These are phyloP conservation scores for Fomes fomentarius DNA, from an alignment of 1,284 basidiomycete genomes.

Conservation along the genomic window DNA sequence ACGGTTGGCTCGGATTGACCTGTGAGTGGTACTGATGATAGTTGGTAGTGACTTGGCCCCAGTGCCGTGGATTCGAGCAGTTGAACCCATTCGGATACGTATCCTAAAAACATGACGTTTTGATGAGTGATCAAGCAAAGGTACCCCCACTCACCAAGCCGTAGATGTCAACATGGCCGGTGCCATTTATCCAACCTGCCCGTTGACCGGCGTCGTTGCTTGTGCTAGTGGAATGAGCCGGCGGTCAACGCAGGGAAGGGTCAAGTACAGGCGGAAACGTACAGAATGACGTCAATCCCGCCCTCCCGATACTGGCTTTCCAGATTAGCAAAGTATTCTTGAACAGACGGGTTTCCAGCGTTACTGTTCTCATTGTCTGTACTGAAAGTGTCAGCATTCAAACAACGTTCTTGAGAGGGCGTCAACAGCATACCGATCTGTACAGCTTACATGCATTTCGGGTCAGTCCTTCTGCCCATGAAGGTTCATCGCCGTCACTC, in stretches of 20 bases:
- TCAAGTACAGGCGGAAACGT: constrained; percentile 4
- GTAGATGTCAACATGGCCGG: constrained; percentile 57
- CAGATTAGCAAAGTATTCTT: constrained; percentile 70
- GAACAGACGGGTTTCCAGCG: constrained; percentile 50
- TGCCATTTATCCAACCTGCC: constrained; percentile 72
- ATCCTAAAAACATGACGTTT: constrained; percentile 40
- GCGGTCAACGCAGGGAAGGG: too few species aligned
- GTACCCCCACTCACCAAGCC: constrained; percentile 39
- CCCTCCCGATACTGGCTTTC: constrained; percentile 57
- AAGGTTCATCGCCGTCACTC: too few species aligned
- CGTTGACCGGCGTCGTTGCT: constrained; percentile 70
- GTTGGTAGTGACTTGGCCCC: constrained; percentile 58
- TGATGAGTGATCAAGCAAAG: too few species aligned
- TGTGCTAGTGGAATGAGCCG: too few species aligned
- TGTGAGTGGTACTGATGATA: constrained; percentile 61
- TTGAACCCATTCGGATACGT: constrained; percentile 76
- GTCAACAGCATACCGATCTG: constrained; percentile 64
- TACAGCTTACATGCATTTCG: constrained; percentile 61
- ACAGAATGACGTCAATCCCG: constrained; percentile 66
- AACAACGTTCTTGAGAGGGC: too few species aligned
- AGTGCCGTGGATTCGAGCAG: constrained; percentile 65
- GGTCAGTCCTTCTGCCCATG: too few species aligned
- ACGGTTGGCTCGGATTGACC: constrained; percentile 62
- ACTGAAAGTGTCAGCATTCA: too few species aligned
- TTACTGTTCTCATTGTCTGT: constrained; percentile 84